Conservation (phyloP, 2,329 filamentous ascomycete species). For the Aspergillus sp. region DNA sequence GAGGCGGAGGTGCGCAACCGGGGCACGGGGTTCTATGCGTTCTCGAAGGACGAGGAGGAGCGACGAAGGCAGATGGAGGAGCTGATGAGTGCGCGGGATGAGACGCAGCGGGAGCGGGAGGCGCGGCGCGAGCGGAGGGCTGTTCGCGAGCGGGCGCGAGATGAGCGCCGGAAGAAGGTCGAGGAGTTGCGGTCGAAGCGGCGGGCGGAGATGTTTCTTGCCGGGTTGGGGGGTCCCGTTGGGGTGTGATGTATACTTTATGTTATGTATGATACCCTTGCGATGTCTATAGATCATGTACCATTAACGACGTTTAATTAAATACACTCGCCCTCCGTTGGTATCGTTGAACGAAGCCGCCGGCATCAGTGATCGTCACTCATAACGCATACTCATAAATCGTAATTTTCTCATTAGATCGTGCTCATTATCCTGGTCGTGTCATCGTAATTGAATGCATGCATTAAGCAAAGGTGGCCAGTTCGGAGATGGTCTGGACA, state of each 20-base stretch:
- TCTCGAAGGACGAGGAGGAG: constrained; percentile 71
- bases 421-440: not conserved
- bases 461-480: constrained; percentile 15
- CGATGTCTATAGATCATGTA: not conserved
- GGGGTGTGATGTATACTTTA: not conserved
- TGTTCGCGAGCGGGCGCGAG: constrained; percentile 61
- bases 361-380: not conserved
- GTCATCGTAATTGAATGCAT: constrained; percentile 5
- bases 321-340: not conserved
- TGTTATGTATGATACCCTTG: not conserved
- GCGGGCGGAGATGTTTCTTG: constrained; percentile 71
- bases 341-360: not conserved
- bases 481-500: constrained; percentile 30
- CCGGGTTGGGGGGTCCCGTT: constrained; percentile 46
- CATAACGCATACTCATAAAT: not conserved
- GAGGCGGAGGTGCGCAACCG: constrained; percentile 79
- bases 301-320: not conserved
- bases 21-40: constrained; percentile 88
- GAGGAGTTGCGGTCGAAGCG: constrained; percentile 59
- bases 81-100: constrained; percentile 64
- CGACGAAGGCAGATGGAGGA: constrained; percentile 72
- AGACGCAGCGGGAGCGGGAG: constrained; percentile 65
- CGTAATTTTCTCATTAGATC: not conserved
- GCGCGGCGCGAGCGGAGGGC: constrained; percentile 58
- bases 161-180: constrained; percentile 52